Conservation (phyloP, 2,329 filamentous ascomycete species). For the Sporothrix schenckii region DNA sequence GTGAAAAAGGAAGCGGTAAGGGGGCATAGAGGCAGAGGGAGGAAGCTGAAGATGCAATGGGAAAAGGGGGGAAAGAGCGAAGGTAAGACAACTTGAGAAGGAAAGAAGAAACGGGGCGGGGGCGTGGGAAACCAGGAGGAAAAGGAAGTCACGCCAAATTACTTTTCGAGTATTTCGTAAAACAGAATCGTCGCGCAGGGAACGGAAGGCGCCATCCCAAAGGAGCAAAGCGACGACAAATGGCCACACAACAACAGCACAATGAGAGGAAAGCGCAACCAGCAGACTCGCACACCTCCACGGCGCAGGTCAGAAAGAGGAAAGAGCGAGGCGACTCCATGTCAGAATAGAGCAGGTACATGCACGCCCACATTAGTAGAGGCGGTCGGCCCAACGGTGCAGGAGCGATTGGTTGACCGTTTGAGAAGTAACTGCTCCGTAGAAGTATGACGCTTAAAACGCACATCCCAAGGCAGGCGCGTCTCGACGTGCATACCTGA, state of each 20-base stretch:
- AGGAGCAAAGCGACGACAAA: slow-evolving; percentile 5
- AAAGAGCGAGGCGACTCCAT: slow-evolving; percentile 25
- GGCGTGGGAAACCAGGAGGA: background rate
- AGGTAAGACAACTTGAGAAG: slow-evolving; percentile 16
- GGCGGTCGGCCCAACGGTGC: slow-evolving; percentile 1
- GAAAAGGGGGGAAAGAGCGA: slow-evolving; percentile 1
- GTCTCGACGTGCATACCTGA: background rate
- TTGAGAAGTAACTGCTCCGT: background rate
- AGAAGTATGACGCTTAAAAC: slow-evolving; percentile 1
- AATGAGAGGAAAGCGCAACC: slow-evolving; percentile 15
- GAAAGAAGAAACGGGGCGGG: background rate
- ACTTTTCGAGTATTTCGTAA: slow-evolving; percentile 14
- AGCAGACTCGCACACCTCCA: slow-evolving; percentile 7
- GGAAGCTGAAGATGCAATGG: background rate
- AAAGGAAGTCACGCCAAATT: background rate
- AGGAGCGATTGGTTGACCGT: slow-evolving; percentile 9
- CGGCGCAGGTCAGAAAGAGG: slow-evolving; percentile 14
- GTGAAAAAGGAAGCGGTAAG: background rate
- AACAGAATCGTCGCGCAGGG: background rate
- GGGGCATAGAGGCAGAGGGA: background rate
- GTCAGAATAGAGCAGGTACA: slow-evolving; percentile 17
- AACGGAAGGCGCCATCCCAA: slow-evolving; percentile 11
- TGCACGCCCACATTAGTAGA: background rate
- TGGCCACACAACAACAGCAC: background rate
- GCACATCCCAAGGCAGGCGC: slow-evolving; percentile 6